Conservation (phyloP, 139 green algal genomes). For the Chlamydomonas applanata region DNA sequence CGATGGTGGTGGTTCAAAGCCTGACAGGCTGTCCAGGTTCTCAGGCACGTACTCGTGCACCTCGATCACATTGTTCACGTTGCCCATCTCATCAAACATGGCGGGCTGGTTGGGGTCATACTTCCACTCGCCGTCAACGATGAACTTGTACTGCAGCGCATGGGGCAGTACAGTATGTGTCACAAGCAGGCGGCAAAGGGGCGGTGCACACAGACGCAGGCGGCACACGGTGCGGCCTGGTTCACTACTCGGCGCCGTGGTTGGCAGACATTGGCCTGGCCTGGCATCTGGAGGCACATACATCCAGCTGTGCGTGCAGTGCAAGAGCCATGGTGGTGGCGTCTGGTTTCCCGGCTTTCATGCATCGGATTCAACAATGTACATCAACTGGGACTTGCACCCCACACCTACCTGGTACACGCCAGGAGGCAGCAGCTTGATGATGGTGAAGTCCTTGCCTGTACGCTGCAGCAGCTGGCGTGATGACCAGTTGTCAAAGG, state of each 20-base stretch:
- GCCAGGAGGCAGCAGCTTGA: conserved; percentile 92
- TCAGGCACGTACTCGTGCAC: conserved; percentile 95
- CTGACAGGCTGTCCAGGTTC: conserved; percentile 86
- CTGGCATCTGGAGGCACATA: too few relatives aligned
- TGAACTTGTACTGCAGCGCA: conserved; percentile 94
- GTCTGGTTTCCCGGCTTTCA: neutral
- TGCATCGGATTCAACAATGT: neutral
- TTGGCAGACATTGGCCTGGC: too few relatives aligned
- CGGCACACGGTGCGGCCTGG: too few relatives aligned
- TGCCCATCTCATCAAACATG: conserved; percentile 96
- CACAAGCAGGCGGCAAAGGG: too few relatives aligned
- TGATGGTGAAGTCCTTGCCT: conserved; percentile 93
- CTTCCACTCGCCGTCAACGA: conserved; percentile 96
- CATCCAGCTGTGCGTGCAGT: too few relatives aligned
- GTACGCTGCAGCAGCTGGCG: conserved; percentile 75
- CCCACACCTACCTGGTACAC: conserved; percentile 80
- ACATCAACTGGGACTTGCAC: neutral
- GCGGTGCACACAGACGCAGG: too few relatives aligned
- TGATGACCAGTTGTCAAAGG: conserved; percentile 95
- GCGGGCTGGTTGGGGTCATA: conserved; percentile 93
- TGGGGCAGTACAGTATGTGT: too few relatives aligned
- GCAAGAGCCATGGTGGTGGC: too few relatives aligned
- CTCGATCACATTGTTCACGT: conserved; percentile 99
- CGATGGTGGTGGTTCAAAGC: conserved; percentile 92
- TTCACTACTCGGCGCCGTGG: too few relatives aligned